phyloP scores from a whole-genome alignment of 78 protist genomes.

The Planoprotostelium fungivorum region DNA sequence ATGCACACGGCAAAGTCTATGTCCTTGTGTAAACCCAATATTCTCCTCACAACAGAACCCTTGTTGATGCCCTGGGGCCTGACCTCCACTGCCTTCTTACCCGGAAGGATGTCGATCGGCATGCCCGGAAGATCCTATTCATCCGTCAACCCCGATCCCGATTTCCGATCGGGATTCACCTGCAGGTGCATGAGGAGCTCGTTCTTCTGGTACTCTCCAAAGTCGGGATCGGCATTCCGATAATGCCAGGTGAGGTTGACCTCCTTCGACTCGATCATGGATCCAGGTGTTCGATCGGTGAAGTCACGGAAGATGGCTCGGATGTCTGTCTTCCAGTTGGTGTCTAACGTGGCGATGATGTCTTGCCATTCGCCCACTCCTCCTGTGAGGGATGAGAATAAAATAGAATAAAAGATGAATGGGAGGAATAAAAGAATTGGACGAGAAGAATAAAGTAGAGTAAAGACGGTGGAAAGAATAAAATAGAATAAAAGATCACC shows the following conservation, averaged over 20 bases:
- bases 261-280: constrained; percentile 42
- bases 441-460: too few species aligned
- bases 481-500: background rate
- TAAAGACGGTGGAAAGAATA: too few species aligned
- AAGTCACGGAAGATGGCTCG: constrained; percentile 29
- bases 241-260: constrained; percentile 55
- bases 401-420: too few species aligned
- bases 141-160: background rate
- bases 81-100: constrained; percentile 55
- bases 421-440: too few species aligned
- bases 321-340: constrained; percentile 48
- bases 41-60: constrained; percentile 36
- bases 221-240: constrained; percentile 69
- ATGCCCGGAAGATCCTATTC: background rate
- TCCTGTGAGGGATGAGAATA: too few species aligned
- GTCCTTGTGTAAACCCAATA: constrained; percentile 2
- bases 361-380: constrained; percentile 31
- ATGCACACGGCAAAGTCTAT: constrained; percentile 32
- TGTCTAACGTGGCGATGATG: background rate
- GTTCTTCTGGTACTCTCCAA: constrained; percentile 53
- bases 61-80: constrained; percentile 51
- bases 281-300: constrained; percentile 73
- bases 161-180: constrained; percentile 15
- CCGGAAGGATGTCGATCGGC: constrained; percentile 37
- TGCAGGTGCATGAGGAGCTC: constrained; percentile 44